Conservation (phyloP, 2,329 filamentous ascomycete genomes). For the Fusarium robinianum region DNA sequence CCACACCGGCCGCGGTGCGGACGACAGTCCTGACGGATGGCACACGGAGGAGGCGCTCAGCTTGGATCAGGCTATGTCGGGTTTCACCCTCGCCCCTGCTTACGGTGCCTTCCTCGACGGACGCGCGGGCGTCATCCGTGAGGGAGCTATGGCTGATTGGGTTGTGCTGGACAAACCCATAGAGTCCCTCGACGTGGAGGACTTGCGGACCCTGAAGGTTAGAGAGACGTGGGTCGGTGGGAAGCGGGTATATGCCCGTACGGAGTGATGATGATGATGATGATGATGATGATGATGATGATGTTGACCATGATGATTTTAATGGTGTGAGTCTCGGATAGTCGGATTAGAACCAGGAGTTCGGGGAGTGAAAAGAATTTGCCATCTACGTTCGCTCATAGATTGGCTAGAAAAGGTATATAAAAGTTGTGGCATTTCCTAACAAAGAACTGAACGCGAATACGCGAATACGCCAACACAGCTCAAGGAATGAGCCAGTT, state of each 20-base stretch:
- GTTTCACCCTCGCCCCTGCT: conserved; percentile 65
- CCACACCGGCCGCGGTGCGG: conserved; percentile 54
- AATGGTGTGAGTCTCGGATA: too few species aligned
- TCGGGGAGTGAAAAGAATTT: too few species aligned
- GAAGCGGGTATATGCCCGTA: conserved; percentile 48
- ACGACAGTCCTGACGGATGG: conserved; percentile 59
- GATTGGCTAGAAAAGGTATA: too few species aligned
- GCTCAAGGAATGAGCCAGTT: too few species aligned
- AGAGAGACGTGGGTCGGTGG: conserved; percentile 72
- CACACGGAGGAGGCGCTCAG: conserved; percentile 62
- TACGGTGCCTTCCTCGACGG: conserved; percentile 63
- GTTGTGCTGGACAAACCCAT: conserved; percentile 67
- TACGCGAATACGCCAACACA: too few species aligned
- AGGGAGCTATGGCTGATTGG: conserved; percentile 71
- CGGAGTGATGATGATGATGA: conserved; percentile 3
- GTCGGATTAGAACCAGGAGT: too few species aligned
- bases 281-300: not conserved
- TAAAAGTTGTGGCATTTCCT: too few species aligned
- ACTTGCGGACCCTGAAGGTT: conserved; percentile 58
- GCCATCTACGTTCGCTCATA: too few species aligned
- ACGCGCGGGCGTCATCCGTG: conserved; percentile 60
- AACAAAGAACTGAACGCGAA: too few species aligned
- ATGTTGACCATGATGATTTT: too few species aligned
- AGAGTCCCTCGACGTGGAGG: conserved; percentile 54
- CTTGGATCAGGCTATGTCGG: conserved; percentile 62